Evolutionary conservation across 805 yeast genomes (phyloP).

Genomic region (Peterozyma toletana): DNA sequence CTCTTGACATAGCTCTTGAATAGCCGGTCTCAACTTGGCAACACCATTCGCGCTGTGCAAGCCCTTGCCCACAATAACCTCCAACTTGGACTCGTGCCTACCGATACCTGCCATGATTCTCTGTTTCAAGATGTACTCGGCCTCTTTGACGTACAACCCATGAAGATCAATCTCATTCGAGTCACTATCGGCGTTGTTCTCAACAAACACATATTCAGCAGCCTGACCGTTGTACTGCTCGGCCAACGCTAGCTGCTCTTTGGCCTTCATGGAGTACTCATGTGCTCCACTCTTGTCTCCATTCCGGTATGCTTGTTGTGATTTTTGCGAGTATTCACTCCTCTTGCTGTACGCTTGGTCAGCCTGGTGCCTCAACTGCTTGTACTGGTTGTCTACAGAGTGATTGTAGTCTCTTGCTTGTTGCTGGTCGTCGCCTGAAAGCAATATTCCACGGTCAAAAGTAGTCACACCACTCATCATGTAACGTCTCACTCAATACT

Average conservation of each 20-base stretch:
- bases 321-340: slow-evolving; percentile 48
- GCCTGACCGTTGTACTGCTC: slow-evolving; percentile 72
- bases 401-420: slow-evolving; percentile 57
- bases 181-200: slow-evolving; percentile 82
- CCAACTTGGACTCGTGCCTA: slow-evolving; percentile 51
- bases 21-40: slow-evolving; percentile 86
- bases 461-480: background rate
- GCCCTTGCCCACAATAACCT: slow-evolving; percentile 92
- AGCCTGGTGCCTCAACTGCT: slow-evolving; percentile 58
- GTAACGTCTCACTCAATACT: no score
- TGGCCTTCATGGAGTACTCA: slow-evolving; percentile 62
- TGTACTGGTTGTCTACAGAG: slow-evolving; percentile 61
- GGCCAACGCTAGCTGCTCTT: slow-evolving; percentile 50
- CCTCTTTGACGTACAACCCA: slow-evolving; percentile 87
- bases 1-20: slow-evolving; percentile 68
- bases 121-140: slow-evolving; percentile 65
- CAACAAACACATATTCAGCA: slow-evolving; percentile 82
- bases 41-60: slow-evolving; percentile 74
- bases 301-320: slow-evolving; percentile 67
- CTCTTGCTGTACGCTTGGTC: slow-evolving; percentile 55
- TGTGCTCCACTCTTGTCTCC: slow-evolving; percentile 76
- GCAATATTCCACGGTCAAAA: background rate
- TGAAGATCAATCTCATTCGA: slow-evolving; percentile 88
- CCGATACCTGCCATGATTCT: slow-evolving; percentile 63
- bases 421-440: background rate